Conservation (phyloP, 2,329 filamentous ascomycete species). For the Nectriaceae sp. region DNA sequence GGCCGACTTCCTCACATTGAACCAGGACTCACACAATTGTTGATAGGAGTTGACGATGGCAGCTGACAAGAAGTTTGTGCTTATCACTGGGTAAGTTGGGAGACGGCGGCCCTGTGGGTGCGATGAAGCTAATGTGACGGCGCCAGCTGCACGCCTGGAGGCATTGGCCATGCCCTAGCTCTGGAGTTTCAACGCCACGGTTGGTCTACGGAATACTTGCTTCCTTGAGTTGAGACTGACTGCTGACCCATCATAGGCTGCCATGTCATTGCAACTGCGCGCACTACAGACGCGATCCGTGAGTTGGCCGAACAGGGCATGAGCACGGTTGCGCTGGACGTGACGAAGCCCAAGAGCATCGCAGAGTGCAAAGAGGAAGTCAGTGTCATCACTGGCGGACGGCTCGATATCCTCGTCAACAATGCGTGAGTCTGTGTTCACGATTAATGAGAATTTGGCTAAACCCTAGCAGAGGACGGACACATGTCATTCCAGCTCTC, state of each 20-base stretch:
- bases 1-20: no score
- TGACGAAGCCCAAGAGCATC: constrained; percentile 54
- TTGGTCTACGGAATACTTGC: constrained; percentile 22
- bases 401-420: constrained; percentile 60
- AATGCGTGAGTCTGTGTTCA: constrained; percentile 49
- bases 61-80: constrained; percentile 42
- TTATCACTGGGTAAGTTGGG: constrained; percentile 50
- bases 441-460: no score
- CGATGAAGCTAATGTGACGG: neutral
- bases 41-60: constrained; percentile 27
- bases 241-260: constrained; percentile 26
- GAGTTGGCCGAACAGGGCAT: constrained; percentile 50
- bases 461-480: constrained; percentile 43
- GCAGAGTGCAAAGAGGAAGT: constrained; percentile 49
- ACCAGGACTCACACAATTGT: no score
- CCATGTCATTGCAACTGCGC: constrained; percentile 59
- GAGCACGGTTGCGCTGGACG: constrained; percentile 53
- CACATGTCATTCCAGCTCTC: constrained; percentile 52
- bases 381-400: constrained; percentile 49
- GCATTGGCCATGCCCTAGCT: constrained; percentile 57
- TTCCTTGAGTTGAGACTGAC: neutral
- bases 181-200: constrained; percentile 55
- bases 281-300: constrained; percentile 48
- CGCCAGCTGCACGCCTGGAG: constrained; percentile 57
- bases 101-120: neutral